Base-by-base conservation (phyloP, 495 filamentous ascomycete species). In the Daldinia caldariorum region DNA sequence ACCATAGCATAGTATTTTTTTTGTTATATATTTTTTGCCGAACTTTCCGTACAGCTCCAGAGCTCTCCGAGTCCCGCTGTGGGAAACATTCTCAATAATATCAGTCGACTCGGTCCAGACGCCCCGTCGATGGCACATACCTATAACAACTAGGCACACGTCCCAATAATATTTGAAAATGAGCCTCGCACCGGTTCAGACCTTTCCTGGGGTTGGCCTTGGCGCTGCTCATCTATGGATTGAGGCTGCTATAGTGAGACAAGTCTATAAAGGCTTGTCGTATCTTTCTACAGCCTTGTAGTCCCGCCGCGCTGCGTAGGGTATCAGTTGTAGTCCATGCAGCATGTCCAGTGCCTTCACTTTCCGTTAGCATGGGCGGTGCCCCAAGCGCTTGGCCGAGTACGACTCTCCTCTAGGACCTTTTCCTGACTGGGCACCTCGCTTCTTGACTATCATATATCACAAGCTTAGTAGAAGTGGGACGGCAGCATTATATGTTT, bases 171-270 rank as follows among this genome's bases (percentile, higher is more conserved):
- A 45, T 31, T 18, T 60, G 18, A 22, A 53, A 41, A 57, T 37
- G 53, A 70, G 56, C 57, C 34, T 45, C 37, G 29, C 22, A 47
- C 56, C 56, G 16, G 16, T 61, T 58, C 67, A 61, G 51, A 50
- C 58, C 37, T 54, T 62, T 71, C 58, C 67, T 63, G 63, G 68
- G 63, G 58, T 66, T 58, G 32, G 63, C 31, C 68, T 66, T 71
- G 68, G 63, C 63, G 53, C 43, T 53, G 45, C 6, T 9, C 18
- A 47, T 32, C 50, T 37, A 43, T 35, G 38, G 26, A 55, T 12
- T 63, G 20, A 43, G 20, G 43, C 43, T 47, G 18, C 16, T 47
- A 47, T 16, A 7, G 20, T 16, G 20, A 16, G 18, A 47, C 43
- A 18, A 47, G 43, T 12, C 18, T 47, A 35, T 43, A 39, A 41